Evolutionary conservation across 768 basidiomycete genomes (phyloP).

Genomic region (Coprinellus micaceus): DNA sequence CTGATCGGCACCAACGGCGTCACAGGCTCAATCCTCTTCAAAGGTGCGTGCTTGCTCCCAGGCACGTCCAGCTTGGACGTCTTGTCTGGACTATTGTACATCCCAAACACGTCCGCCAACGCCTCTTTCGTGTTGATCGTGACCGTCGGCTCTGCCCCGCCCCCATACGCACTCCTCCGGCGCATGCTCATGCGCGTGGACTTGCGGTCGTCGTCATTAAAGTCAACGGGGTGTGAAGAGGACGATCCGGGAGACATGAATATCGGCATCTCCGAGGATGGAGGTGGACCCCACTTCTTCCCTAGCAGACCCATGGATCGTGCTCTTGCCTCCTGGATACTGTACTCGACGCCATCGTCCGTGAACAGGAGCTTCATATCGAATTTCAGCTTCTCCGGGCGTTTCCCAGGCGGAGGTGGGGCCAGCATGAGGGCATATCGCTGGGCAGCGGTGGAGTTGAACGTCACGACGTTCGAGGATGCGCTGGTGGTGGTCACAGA

Average conservation of each 20-base stretch:
- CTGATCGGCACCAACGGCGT: constrained; percentile 39
- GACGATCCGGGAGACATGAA: constrained; percentile 26
- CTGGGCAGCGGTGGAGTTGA: constrained; percentile 40
- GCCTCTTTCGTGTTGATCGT: constrained; percentile 98
- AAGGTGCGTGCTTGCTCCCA: constrained; percentile 71
- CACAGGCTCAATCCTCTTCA: constrained; percentile 62
- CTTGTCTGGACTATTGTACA: constrained; percentile 92
- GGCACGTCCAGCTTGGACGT: constrained; percentile 46
- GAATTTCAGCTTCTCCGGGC: constrained; percentile 68
- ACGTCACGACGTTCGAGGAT: constrained; percentile 23
- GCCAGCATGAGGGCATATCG: constrained; percentile 73
- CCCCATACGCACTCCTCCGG: constrained; percentile 42
- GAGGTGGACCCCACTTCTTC: constrained; percentile 77
- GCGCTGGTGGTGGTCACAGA: constrained; percentile 15
- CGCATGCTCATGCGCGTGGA: constrained; percentile 38
- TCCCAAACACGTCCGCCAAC: constrained; percentile 87
- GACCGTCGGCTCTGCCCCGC: constrained; percentile 71
- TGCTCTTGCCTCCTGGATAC: constrained; percentile 79
- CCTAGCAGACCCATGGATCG: constrained; percentile 77
- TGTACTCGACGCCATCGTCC: constrained; percentile 77
- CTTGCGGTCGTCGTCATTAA: constrained; percentile 56
- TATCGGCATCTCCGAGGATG: constrained; percentile 40
- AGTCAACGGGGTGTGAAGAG: constrained; percentile 44
- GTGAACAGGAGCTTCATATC: constrained; percentile 69
- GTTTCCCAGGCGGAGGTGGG: constrained; percentile 63